Evolutionary conservation across 495 filamentous ascomycete genomes (phyloP), one percentile per base, ranked within the genome.

Genomic region (Penicillium angulare): DNA sequence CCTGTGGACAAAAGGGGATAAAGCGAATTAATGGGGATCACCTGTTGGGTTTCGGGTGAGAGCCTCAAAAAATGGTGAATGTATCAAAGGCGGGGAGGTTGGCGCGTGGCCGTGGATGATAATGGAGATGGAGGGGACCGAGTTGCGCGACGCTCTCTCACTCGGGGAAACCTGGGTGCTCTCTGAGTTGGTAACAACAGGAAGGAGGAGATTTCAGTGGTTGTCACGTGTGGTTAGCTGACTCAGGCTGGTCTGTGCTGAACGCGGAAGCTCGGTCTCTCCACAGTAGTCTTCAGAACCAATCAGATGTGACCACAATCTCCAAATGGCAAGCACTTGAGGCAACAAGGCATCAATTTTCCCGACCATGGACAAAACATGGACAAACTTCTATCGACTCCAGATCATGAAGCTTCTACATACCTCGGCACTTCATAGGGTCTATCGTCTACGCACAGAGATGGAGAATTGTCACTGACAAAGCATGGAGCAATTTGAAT

Each of bases 61-160:
- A 15, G 26, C 23, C 23, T 29, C 15, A 29, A 32, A 44, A 29
- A 31, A 44, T 9, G 24, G 23, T 23, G 24, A 56, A 61, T 33
- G 53, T 22, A 41, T 35, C 57, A 59, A 61, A 53, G 38, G 47
- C 57, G 52, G 57, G 55, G 52, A 66, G 36, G 56, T 53, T 62
- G 59, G 65, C 67, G 70, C 64, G 70, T 67, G 59, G 56, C 51
- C 59, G 63, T 69, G 61, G 68, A 75, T 72, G 67, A 31, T 64
- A 68, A 71, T 70, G 67, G 72, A 57, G 72, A 73, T 75, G 68
- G 67, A 67, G 65, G 65, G 62, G 69, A 68, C 61, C 59, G 65
- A 64, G 56, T 68, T 74, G 71, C 71, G 71, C 73, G 73, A 71
- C 32, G 27, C 27, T 31, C n/a, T 34, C 69, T 66, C 61, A 56